phyloP scores from a whole-genome alignment of 768 basidiomycete genomes.

The Termitomyces sp. region DNA sequence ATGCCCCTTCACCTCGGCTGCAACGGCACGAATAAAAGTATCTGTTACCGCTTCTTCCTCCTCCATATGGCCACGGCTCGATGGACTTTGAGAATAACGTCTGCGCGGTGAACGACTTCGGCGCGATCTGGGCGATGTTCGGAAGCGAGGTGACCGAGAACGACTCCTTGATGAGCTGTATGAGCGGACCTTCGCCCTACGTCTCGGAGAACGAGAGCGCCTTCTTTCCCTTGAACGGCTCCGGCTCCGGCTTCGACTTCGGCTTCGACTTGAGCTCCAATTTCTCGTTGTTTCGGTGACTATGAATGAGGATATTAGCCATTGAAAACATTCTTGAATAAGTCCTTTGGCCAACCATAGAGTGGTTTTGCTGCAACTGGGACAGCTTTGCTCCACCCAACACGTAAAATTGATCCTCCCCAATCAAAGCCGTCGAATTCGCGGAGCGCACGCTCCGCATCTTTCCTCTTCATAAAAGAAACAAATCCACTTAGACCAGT shows the following conservation, averaged over 20 bases:
- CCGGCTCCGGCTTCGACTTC: conserved; percentile 35
- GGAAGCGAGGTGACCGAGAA: conserved; percentile 34
- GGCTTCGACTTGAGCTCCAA: conserved; percentile 16
- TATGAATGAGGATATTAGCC: background rate
- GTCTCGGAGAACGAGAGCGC: conserved; percentile 33
- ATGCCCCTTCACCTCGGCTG: conserved; percentile 78
- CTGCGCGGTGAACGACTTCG: conserved; percentile 45
- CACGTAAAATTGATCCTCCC: conserved; percentile 83
- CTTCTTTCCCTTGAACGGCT: conserved; percentile 36
- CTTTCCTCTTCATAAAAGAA: conserved; percentile 89
- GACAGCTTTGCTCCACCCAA: conserved; percentile 97
- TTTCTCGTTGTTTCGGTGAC: conserved; percentile 14
- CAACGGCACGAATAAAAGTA: conserved; percentile 82
- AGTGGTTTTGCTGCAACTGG: conserved; percentile 73
- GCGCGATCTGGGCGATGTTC: conserved; percentile 28
- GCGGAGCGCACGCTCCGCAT: conserved; percentile 84
- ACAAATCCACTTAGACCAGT: conserved; percentile 92
- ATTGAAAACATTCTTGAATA: background rate
- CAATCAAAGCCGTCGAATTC: conserved; percentile 93
- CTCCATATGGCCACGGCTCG: conserved; percentile 34
- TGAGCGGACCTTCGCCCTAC: conserved; percentile 37
- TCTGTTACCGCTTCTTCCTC: conserved; percentile 74
- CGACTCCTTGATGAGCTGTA: conserved; percentile 45
- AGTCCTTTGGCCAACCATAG: conserved; percentile 55
- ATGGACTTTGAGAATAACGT: conserved; percentile 48